phyloP scores from a whole-genome alignment of 192 early-diverging fungal species.

The Coemansia sp. region DNA sequence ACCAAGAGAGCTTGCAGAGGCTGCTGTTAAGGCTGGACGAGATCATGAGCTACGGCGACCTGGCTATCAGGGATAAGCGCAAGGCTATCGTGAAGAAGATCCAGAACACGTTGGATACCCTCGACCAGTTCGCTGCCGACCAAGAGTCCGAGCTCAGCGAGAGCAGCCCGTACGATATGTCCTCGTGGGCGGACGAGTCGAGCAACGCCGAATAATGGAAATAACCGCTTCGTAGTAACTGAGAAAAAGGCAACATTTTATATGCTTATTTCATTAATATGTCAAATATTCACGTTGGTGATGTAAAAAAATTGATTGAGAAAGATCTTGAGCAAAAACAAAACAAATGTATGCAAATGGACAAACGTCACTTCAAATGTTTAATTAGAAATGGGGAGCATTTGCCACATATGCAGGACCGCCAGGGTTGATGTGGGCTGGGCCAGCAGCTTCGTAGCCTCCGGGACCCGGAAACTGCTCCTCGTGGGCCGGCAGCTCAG shows the following conservation, averaged over 20 bases:
- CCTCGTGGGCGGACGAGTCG: constrained; percentile 24
- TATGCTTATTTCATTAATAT: too few relatives aligned
- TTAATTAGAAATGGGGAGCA: constrained; percentile 39
- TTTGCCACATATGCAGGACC: constrained; percentile 24
- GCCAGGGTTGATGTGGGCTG: constrained; percentile 8
- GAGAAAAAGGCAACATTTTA: not conserved
- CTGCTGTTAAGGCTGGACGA: constrained; percentile 29
- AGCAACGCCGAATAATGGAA: constrained; percentile 23
- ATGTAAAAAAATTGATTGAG: not conserved
- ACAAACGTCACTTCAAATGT: not conserved
- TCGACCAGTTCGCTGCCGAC: constrained; percentile 36
- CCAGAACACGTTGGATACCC: constrained; percentile 37
- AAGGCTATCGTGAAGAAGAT: constrained; percentile 36
- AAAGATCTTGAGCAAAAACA: constrained; percentile 8
- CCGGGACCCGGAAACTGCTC: constrained; percentile 13
- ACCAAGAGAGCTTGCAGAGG: constrained; percentile 37
- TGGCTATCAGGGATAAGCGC: constrained; percentile 23
- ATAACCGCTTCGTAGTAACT: not conserved
- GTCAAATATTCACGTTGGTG: not conserved
- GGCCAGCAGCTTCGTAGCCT: constrained; percentile 24
- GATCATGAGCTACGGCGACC: constrained; percentile 29
- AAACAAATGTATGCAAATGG: not conserved
- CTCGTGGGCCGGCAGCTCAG: constrained; percentile 8
- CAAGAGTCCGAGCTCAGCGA: constrained; percentile 40
- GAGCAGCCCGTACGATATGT: constrained; percentile 3